Evolutionary conservation across 352 stramenopile genomes (phyloP).

Genomic region (Phytopythium mirpurense): DNA sequence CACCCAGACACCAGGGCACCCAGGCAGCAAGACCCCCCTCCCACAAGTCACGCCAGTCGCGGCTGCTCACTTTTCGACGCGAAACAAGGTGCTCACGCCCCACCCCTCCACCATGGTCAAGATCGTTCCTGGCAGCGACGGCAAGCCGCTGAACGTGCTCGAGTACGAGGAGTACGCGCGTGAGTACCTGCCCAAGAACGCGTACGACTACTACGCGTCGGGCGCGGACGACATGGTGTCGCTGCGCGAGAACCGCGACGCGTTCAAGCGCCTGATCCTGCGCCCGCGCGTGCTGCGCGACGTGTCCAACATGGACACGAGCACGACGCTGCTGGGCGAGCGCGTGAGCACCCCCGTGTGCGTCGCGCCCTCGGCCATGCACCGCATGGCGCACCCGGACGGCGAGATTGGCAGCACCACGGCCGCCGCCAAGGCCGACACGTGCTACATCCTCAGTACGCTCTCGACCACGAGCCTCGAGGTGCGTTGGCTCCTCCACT

Average conservation of each 20-base stretch:
- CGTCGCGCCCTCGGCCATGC: conserved; percentile 88
- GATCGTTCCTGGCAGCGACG: conserved; percentile 71
- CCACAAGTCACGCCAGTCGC: not conserved
- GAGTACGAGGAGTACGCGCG: conserved; percentile 89
- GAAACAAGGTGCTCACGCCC: not conserved
- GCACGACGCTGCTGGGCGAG: conserved; percentile 89
- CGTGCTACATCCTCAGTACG: conserved; percentile 91
- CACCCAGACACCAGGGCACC: no score
- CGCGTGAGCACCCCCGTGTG: conserved; percentile 92
- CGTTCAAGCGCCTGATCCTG: conserved; percentile 92
- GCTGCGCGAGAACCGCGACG: conserved; percentile 73
- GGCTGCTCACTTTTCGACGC: not conserved
- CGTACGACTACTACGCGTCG: conserved; percentile 91
- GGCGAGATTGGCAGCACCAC: conserved; percentile 86
- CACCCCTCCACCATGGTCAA: conserved; percentile 29
- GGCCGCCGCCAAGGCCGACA: conserved; percentile 80
- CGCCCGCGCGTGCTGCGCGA: conserved; percentile 92
- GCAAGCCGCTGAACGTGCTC: conserved; percentile 80
- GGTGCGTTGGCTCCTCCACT: no score
- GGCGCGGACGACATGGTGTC: conserved; percentile 92
- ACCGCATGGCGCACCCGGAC: conserved; percentile 94
- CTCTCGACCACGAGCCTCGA: conserved; percentile 90
- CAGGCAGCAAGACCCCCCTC: no score
- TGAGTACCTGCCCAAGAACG: conserved; percentile 89
- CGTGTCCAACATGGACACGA: conserved; percentile 90